phyloP scores from a whole-genome alignment of 2,329 filamentous ascomycete species.

The Fusarium sp. region DNA sequence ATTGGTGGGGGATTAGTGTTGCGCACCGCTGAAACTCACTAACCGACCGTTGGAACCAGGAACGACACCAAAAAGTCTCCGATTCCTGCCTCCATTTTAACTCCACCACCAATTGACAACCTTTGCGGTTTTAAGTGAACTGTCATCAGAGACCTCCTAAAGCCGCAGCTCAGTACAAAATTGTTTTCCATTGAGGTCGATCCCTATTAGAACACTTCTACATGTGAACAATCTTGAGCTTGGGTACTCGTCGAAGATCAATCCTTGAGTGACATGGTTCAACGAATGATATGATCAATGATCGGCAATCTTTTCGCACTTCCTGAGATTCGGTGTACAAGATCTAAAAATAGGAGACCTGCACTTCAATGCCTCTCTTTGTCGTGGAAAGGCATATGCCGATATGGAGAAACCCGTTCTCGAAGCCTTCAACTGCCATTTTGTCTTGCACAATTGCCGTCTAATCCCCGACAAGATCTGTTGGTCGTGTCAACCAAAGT shows the following conservation, averaged over 20 bases:
- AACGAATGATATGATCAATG: background rate
- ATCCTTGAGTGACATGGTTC: background rate
- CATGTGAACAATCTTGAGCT: background rate
- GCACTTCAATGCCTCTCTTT: background rate
- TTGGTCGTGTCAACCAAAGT: background rate
- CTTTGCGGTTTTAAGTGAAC: background rate
- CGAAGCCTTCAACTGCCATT: background rate
- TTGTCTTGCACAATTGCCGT: background rate
- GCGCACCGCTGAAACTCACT: constrained; percentile 3
- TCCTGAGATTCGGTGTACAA: background rate
- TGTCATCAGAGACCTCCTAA: no score
- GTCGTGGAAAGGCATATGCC: background rate
- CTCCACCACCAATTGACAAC: background rate
- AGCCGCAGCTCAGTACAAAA: background rate
- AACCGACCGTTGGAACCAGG: background rate
- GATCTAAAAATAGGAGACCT: background rate
- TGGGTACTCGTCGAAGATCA: background rate
- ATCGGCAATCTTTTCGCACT: background rate
- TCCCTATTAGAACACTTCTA: no score
- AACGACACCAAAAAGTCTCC: background rate
- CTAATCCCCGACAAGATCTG: background rate
- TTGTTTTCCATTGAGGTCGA: background rate
- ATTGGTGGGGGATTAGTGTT: background rate
- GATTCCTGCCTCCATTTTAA: background rate
- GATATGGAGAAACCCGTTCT: background rate